Conservation (phyloP, 768 basidiomycete genomes). For the Russula dissimulans region DNA sequence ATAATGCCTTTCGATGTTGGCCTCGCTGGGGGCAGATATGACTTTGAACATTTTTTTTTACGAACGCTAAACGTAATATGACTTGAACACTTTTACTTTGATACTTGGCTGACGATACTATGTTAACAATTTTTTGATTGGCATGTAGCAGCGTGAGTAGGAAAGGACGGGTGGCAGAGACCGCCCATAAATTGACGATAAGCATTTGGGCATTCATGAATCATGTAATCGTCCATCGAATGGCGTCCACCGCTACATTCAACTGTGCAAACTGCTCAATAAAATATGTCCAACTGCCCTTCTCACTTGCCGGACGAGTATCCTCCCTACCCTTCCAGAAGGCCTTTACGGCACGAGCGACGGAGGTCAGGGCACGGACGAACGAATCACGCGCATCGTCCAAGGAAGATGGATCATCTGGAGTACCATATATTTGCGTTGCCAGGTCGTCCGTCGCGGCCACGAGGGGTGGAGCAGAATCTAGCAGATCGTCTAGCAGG, state of each 20-base stretch:
- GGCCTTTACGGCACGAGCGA: conserved; percentile 8
- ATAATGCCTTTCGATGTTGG: background rate
- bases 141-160: background rate
- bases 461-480: conserved; percentile 12
- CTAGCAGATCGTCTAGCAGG: conserved; percentile 11
- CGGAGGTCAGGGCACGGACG: conserved; percentile 1
- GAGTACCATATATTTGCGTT: conserved; percentile 4
- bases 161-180: background rate
- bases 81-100: background rate
- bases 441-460: conserved; percentile 14
- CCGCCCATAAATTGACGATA: background rate
- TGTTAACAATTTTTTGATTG: background rate
- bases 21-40: background rate
- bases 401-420: background rate
- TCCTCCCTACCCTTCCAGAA: conserved; percentile 14
- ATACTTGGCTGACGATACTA: background rate
- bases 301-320: background rate
- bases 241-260: conserved; percentile 2
- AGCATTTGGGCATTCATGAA: background rate
- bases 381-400: conserved; percentile 9
- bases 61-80: background rate
- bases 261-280: conserved; percentile 6
- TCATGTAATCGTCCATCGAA: conserved; percentile 7
- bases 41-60: background rate
- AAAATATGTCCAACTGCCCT: conserved; percentile 11